These are phyloP conservation scores for Arthromyces matolae DNA, from an alignment of 768 basidiomycete genomes.

Conservation along the genomic window DNA sequence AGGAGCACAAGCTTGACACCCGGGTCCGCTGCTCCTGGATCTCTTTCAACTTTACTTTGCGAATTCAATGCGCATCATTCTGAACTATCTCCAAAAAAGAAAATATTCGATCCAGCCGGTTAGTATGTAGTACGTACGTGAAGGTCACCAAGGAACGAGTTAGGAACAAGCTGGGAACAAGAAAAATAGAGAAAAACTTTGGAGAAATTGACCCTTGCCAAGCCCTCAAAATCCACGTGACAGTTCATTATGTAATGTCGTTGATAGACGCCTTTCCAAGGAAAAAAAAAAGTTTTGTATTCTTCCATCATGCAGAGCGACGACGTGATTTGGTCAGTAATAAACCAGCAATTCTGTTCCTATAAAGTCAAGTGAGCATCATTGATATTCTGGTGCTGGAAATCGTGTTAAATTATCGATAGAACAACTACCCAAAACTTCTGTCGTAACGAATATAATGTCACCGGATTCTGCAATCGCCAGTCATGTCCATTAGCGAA, in stretches of 20 bases:
- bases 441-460: slow-evolving; percentile 98
- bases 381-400: neutral
- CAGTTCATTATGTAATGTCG: neutral
- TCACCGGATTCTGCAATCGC: slow-evolving; percentile 91
- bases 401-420: slow-evolving; percentile 12
- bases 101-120: too few species aligned
- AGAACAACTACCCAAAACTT: slow-evolving; percentile 97
- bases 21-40: too few species aligned
- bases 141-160: too few species aligned
- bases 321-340: slow-evolving; percentile 98
- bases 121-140: too few species aligned
- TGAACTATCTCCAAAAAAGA: too few species aligned
- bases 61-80: too few species aligned
- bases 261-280: slow-evolving; percentile 11
- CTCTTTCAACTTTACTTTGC: too few species aligned
- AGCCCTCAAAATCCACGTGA: slow-evolving; percentile 2
- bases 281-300: slow-evolving; percentile 13
- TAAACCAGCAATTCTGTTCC: slow-evolving; percentile 93
- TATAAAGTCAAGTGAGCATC: slow-evolving; percentile 95
- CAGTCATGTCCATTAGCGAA: slow-evolving; percentile 98
- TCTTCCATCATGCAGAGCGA: slow-evolving; percentile 72
- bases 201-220: too few species aligned
- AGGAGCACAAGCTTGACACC: too few species aligned
- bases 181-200: too few species aligned
- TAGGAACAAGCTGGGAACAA: too few species aligned